A percentile compares a stretch with the other conserved stretches of the same genome.
phyloP scores from a whole-genome alignment of 495 filamentous ascomycete species.

The Penicillium canescens region DNA sequence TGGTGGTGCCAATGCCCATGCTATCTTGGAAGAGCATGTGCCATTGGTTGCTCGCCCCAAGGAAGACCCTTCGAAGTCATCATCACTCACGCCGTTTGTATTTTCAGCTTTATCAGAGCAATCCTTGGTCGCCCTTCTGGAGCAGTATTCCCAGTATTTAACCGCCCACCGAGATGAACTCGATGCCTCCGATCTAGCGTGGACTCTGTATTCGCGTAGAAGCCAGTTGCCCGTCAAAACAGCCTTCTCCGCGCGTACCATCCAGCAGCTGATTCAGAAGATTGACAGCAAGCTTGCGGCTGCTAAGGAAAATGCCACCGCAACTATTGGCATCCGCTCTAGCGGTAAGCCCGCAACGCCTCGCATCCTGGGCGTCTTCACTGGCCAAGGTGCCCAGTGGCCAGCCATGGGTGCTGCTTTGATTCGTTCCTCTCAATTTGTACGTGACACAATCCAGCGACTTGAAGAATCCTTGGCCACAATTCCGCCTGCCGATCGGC shows the following conservation, averaged over 20 bases:
- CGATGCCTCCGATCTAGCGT: neutral
- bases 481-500: neutral
- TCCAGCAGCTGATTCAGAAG: neutral
- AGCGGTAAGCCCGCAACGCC: neutral
- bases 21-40: constrained; percentile 62
- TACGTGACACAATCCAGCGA: neutral
- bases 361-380: neutral
- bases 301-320: neutral
- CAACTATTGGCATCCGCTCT: neutral
- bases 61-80: too few species aligned
- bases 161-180: neutral
- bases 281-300: neutral
- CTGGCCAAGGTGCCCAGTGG: constrained; percentile 2
- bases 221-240: neutral
- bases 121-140: neutral
- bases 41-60: too few species aligned
- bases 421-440: neutral
- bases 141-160: neutral
- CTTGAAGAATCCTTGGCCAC: neutral
- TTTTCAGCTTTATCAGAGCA: constrained; percentile 23
- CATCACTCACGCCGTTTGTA: constrained; percentile 8
- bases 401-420: neutral
- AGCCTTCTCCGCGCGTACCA: neutral
- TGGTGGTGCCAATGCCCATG: constrained; percentile 61
- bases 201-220: neutral